Base-by-base conservation (phyloP, 2,329 filamentous ascomycete species). In the Myriosclerotinia curreyana region DNA sequence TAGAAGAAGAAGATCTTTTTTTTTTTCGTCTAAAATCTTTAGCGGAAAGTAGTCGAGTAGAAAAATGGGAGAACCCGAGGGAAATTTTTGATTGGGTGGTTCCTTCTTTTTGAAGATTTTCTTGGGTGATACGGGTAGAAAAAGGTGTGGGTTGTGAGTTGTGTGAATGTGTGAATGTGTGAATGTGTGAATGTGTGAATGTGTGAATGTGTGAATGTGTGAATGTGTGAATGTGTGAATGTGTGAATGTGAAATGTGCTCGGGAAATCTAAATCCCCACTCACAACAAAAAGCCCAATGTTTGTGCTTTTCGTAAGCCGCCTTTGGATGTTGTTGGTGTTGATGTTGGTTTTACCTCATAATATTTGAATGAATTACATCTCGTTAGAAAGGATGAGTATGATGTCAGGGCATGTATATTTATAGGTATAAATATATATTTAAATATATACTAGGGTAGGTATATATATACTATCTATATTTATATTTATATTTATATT, bases 261-360 rank as follows among this genome's bases (percentile, higher is more conserved):
- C 52, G 52, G 36, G 36, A 28, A 42, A 42, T 40, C 52, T 9
- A 38, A 40, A 54, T 54, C 22, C 22, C 52, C 52, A 54, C 22
- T 36, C 52, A 54, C 52, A 40, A 42, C 52, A 54, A 54, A 54
- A 54, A 54, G n/a, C 52, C 36, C 52, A 54, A 54, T 54, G 11
- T 15, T 42, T 2, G 12, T 38, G 2, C 28, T 5, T 31, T 31
- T 31, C 5, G 28, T 31, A 31, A 31, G 28, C 28, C 28, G 28
- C 28, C n/a, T n/a, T n/a, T n/a, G n/a, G 28, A 31, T 31, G 28
- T 4, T 31, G 28, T 31, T 31, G 28, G 28, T 31, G 28, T 31
- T 31, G 28, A 6, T 31, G 28, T 31, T 31, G 28, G 28, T n/a
- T n/a, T n/a, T n/a, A n/a, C n/a, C n/a, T n/a, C n/a, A n/a, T n/a